Percentiles rank a stretch among this genome's conserved stretches.
These are phyloP conservation scores for Nicotiana obtusifolia DNA, from an alignment of 257 asterid species.

Conservation along the genomic window DNA sequence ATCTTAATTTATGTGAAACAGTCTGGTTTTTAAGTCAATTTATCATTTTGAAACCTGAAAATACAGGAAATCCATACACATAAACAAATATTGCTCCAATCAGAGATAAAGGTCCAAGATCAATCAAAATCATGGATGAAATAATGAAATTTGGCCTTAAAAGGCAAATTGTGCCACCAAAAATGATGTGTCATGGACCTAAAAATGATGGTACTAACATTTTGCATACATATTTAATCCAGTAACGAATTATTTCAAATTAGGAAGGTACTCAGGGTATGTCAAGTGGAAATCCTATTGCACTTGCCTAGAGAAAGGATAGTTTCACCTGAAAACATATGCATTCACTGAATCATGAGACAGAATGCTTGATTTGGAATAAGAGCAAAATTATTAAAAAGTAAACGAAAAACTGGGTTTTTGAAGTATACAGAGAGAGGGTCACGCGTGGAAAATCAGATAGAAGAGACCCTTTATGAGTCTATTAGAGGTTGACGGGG, in stretches of 20 bases:
- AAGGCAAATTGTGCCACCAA: too few relatives aligned
- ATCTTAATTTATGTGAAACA: background rate
- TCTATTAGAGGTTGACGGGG: background rate
- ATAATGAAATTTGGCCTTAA: too few relatives aligned
- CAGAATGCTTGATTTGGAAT: background rate
- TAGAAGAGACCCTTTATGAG: background rate
- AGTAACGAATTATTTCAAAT: background rate
- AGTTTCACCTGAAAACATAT: background rate
- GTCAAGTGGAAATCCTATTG: conserved; percentile 4
- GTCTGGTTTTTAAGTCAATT: background rate
- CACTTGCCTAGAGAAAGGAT: background rate
- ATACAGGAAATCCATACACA: background rate
- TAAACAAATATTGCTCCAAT: background rate
- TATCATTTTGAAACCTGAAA: background rate
- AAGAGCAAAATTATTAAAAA: background rate
- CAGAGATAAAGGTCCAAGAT: background rate
- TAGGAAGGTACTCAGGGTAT: background rate
- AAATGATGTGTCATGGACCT: too few relatives aligned
- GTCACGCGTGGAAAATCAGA: background rate
- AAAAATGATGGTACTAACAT: too few relatives aligned
- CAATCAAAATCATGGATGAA: too few relatives aligned
- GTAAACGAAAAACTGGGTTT: background rate
- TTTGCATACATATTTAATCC: too few relatives aligned
- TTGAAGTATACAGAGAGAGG: background rate
- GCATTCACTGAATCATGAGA: background rate